Evolutionary conservation across 805 yeast genomes (phyloP), one percentile per base, ranked within the genome.

Genomic region (Lachancea sp.): DNA sequence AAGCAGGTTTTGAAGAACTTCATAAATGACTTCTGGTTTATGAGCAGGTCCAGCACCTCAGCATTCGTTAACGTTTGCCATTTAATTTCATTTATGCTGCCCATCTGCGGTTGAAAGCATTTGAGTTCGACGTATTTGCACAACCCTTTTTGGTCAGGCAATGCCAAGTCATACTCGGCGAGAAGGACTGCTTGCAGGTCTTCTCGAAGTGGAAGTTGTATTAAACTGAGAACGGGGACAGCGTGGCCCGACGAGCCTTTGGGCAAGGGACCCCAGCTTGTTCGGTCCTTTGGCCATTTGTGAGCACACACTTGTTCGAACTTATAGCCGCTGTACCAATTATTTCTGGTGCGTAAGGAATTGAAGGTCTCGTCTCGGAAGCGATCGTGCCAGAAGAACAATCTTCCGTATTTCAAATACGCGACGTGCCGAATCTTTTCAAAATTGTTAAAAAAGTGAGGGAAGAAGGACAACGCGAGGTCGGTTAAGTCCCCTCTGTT

Each of bases 271-370:
- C 23, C 13, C 42, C 42, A 40, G 4, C 12, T 18, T 4, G 20
- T 8, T 8, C 3, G 6, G 16, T 34, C 23, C 11, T 26, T 23
- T 6, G 42, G 42, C 42, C 42, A 40, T 4, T n/a, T 2, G 29
- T 28, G 29, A 9, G 34, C 22, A 18, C 42, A 40, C 34, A 34
- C 35, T 22, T 15, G 18, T 20, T 40, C 42, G 19, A 40, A 40
- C 34, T 40, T 40, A 19, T 34, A 22, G 13, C 42, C 42, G 21
- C 38, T 34, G 19, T 28, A 40, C 42, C 42, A 40, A 20, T 24
- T 29, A 23, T 40, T 29, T 19, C 42, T 18, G 9, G 38, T 3
- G 2, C 26, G 16, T n/a, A 18, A 16, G 12, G 26, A 21, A 12
- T 16, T 25, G 20, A 40, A 40, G 13, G 38, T 18, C 5, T 40